Base-by-base conservation (phyloP, 2,329 filamentous ascomycete genomes). In the Fusarium sp. region DNA sequence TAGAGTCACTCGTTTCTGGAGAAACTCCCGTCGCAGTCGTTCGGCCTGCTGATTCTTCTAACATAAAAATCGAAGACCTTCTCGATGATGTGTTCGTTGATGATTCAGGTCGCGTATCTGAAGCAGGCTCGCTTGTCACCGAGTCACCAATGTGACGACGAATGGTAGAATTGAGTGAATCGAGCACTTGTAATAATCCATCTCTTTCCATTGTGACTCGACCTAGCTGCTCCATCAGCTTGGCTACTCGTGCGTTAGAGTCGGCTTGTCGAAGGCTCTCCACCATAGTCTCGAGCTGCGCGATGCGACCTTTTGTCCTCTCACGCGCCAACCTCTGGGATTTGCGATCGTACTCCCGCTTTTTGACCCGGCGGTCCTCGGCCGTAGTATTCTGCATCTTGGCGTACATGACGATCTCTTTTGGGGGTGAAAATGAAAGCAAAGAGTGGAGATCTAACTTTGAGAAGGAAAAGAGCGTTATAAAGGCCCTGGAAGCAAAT, bases 271-370 rank as follows among this genome's bases (percentile, higher is more conserved):
- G 64, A 6, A 76, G 55, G 1, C 68, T 67, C 11, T 74, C 71
- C 33, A 77, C 73, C 60, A 72, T 72, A n/a, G 67, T 68, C 55
- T 77, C 75, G 2, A 77, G 69, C 30, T 76, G 69, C 14, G 74
- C 67, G 41, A 77, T 77, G 35, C 75, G 75, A 40, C 67, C 74
- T 55, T 73, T 75, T 30, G 73, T 77, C 17, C 75, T 68, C 52
- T 77, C 75, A n/a, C 75, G 73, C 10, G 75, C 73, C n/a, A 73
- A 56, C 5, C 75, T 65, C 59, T 77, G 75, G 11, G 75, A 74
- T 45, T 73, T 73, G 53, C 75, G 75, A 45, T 77, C 75, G 15
- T 76, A 71, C 47, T 77, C 75, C 15, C 75, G 62, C 62, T 77
- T 77, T 63, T 75, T 74, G 33, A 75, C 65, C 15, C 66, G 63